Conservation (phyloP, 805 yeast species). For the Zygoascus bituminiphila region DNA sequence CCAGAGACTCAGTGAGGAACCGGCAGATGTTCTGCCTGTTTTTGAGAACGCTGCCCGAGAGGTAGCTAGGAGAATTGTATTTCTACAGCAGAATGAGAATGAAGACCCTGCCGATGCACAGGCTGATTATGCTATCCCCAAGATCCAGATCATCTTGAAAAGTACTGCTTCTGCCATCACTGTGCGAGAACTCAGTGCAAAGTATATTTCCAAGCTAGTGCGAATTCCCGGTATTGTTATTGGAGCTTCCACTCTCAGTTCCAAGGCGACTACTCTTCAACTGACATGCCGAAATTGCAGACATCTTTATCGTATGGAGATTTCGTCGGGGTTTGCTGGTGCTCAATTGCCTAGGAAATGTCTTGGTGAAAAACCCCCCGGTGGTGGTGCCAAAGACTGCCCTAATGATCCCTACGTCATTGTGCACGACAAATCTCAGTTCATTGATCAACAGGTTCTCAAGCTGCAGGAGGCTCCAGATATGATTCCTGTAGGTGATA, state of each 20-base stretch:
- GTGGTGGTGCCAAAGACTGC: conserved; percentile 48
- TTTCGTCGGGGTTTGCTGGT: conserved; percentile 63
- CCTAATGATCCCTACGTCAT: conserved; percentile 90
- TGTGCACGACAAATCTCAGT: conserved; percentile 88
- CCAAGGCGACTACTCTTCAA: conserved; percentile 78
- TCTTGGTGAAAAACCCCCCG: conserved; percentile 44
- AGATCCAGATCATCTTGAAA: conserved; percentile 70
- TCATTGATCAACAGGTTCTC: conserved; percentile 88
- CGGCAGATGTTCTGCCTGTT: conserved; percentile 71
- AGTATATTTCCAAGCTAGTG: conserved; percentile 81
- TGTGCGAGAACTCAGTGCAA: conserved; percentile 76
- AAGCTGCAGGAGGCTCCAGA: conserved; percentile 97
- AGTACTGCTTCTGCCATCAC: conserved; percentile 66
- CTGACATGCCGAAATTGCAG: conserved; percentile 83
- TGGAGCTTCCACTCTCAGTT: conserved; percentile 78
- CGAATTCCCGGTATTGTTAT: conserved; percentile 90
- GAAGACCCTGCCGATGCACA: conserved; percentile 30
- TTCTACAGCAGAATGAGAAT: conserved; percentile 16
- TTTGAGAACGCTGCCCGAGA: conserved; percentile 54
- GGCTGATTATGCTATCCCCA: conserved; percentile 46
- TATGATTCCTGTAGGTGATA: conserved; percentile 97
- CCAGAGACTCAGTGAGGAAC: conserved; percentile 76
- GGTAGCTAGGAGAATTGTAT: conserved; percentile 63
- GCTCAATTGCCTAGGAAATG: conserved; percentile 62
- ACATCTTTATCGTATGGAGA: conserved; percentile 59